phyloP scores from a whole-genome alignment of 345 rosid species.

The Hirschfeldia incana region DNA sequence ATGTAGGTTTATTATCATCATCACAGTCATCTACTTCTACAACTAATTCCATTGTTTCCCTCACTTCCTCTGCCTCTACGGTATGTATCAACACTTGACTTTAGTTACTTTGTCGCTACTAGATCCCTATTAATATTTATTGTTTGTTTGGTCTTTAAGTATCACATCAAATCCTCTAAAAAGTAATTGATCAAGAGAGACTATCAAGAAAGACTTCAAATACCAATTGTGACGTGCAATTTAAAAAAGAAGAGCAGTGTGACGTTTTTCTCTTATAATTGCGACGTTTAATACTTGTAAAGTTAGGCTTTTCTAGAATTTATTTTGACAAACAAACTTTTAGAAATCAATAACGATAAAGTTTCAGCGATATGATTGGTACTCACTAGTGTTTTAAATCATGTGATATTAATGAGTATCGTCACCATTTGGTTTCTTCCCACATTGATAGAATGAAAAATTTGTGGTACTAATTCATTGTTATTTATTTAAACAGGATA shows the following conservation, averaged over 20 bases:
- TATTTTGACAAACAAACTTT: background rate
- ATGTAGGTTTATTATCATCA: constrained; percentile 55
- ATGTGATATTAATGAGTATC: constrained; percentile 25
- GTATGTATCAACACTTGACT: constrained; percentile 41
- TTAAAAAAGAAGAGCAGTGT: background rate
- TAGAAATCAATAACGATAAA: constrained; percentile 10
- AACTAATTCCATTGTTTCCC: constrained; percentile 49
- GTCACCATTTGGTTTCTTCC: background rate
- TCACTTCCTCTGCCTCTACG: constrained; percentile 74
- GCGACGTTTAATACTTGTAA: constrained; percentile 26
- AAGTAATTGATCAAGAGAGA: constrained; percentile 14
- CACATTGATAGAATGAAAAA: background rate
- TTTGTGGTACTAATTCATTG: background rate
- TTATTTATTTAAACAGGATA: constrained; percentile 56
- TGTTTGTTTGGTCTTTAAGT: background rate
- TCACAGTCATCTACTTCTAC: constrained; percentile 44
- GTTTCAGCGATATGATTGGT: constrained; percentile 27
- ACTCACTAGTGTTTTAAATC: constrained; percentile 3
- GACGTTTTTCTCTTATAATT: constrained; percentile 19
- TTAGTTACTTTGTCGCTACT: constrained; percentile 26
- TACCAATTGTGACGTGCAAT: background rate
- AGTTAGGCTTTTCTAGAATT: constrained; percentile 11
- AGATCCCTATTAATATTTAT: background rate
- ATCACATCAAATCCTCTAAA: background rate
- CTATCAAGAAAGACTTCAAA: no score